phyloP scores from a whole-genome alignment of 345 rosid species.

The Corchorus capsularis region DNA sequence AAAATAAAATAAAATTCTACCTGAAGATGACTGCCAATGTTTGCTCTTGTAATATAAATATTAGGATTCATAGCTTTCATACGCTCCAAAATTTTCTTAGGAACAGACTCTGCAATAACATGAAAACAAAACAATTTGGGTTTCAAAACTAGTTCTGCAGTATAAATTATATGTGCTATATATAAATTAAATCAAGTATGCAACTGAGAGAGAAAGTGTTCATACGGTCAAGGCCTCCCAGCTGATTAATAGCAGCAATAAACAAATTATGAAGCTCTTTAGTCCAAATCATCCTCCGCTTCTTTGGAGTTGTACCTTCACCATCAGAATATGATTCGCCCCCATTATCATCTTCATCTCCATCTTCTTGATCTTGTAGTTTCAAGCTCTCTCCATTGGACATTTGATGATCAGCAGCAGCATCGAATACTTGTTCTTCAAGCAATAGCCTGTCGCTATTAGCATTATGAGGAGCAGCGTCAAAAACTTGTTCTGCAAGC shows the following conservation, averaged over 20 bases:
- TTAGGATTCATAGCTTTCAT: constrained; percentile 36
- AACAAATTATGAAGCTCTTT: constrained; percentile 34
- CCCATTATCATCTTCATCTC: not conserved
- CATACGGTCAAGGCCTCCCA: constrained; percentile 38
- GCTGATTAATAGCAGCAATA: constrained; percentile 28
- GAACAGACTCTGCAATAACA: constrained; percentile 39
- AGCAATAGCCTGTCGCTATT: not conserved
- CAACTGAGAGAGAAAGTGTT: not conserved
- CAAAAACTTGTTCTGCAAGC: not conserved
- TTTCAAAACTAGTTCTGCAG: not conserved
- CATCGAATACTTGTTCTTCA: not conserved
- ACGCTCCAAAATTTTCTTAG: constrained; percentile 42
- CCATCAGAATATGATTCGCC: constrained; percentile 9
- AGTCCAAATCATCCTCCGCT: constrained; percentile 36
- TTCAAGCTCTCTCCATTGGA: too few species aligned
- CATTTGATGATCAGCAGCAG: not conserved
- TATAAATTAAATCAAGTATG: not conserved
- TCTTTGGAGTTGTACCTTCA: constrained; percentile 23
- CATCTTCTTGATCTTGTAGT: constrained; percentile 12
- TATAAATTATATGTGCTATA: too few species aligned
- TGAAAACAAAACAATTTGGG: not conserved
- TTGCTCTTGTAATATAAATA: constrained; percentile 32
- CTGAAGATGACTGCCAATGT: constrained; percentile 49
- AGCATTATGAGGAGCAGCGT: not conserved
- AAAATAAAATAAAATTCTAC: constrained; percentile 19